Evolutionary conservation across 2,329 filamentous ascomycete species (phyloP).

Genomic region (Biscogniauxia sp.): DNA sequence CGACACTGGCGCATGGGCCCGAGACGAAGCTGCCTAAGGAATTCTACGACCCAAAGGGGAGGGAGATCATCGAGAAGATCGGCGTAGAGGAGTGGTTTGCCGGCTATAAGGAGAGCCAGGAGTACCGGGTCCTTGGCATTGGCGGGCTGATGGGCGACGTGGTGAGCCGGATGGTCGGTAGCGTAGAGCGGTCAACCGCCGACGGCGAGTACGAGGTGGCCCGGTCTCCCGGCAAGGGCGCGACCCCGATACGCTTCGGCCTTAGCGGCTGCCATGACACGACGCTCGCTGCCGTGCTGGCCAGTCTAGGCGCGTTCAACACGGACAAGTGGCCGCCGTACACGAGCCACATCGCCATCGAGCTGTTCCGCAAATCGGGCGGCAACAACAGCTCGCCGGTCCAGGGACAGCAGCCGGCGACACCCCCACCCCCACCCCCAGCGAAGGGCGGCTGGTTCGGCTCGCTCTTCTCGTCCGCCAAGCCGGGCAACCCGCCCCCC

Average conservation of each 20-base stretch:
- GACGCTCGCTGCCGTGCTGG: conserved; percentile 76
- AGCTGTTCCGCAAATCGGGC: conserved; percentile 69
- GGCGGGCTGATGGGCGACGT: conserved; percentile 83
- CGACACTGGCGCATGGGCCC: conserved; percentile 79
- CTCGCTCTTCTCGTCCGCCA: conserved; percentile 30
- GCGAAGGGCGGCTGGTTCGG: conserved; percentile 32
- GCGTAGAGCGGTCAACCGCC: conserved; percentile 56
- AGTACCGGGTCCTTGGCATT: conserved; percentile 89
- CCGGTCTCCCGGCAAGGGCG: conserved; percentile 27
- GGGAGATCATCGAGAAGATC: conserved; percentile 69
- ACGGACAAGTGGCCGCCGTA: conserved; percentile 82
- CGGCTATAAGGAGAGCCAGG: conserved; percentile 78
- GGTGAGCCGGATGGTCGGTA: conserved; percentile 69
- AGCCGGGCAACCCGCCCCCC: conserved; percentile 33
- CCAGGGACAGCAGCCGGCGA: conserved; percentile 3
- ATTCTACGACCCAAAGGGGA: conserved; percentile 78
- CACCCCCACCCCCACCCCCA: conserved; percentile 18
- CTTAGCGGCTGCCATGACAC: conserved; percentile 92
- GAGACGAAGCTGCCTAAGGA: conserved; percentile 75
- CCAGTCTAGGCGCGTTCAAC: conserved; percentile 76
- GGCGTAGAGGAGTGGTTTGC: conserved; percentile 89
- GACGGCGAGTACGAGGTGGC: conserved; percentile 52
- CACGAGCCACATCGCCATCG: conserved; percentile 86
- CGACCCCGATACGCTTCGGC: conserved; percentile 64
- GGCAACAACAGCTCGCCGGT: neutral